Base-by-base conservation (phyloP, 2,329 filamentous ascomycete genomes). In the Laburnicola sp. region DNA sequence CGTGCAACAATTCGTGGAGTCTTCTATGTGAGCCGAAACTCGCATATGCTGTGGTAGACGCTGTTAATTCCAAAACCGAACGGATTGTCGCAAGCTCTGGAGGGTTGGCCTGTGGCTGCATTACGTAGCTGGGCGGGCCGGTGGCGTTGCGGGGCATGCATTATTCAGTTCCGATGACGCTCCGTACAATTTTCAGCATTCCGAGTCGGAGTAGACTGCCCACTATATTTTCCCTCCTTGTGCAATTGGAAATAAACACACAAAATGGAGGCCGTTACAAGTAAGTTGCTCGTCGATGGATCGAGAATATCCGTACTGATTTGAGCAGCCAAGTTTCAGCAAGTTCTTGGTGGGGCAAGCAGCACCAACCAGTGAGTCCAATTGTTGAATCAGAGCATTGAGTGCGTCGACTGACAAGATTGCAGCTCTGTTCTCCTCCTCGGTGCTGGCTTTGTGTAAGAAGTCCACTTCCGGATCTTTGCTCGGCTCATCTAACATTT, bases 371-470 rank as follows among this genome's bases (percentile, higher is more conserved):
- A 74, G 72, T 74, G 57, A 61, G 71, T 66, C 27, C 11, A 55
- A 30, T 22, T 30, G 32, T 4, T 27, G 5, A 32, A 9, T 10
- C 9, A 6, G n/a, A 21, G 31, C 21, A 0, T 28, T 4, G 3
- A 44, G 6, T 11, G 21, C 10, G 4, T 22, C 39, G 3, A 44
- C 63, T 72, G 51, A 72, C 43, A 23, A 28, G 11, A 0, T 9
- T 28, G 5, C 36, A 74, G 69, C 50, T 72, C 70, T 9, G 69
- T 70, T 50, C 69, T 74, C 8, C 59, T 74, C 44, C 71, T 74
- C 21, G 71, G 71, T 54, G 69, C 71, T 45, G 71, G 71, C 30
- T 74, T 74, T 48, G 71, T 73, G 68, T 71, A 68, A 47, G 69
- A 50, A 38, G 41, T 5, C 28, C 10, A 2, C 21, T 30, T 22